phyloP scores from a whole-genome alignment of 139 green algal genomes.

The Penium margaritaceum region DNA sequence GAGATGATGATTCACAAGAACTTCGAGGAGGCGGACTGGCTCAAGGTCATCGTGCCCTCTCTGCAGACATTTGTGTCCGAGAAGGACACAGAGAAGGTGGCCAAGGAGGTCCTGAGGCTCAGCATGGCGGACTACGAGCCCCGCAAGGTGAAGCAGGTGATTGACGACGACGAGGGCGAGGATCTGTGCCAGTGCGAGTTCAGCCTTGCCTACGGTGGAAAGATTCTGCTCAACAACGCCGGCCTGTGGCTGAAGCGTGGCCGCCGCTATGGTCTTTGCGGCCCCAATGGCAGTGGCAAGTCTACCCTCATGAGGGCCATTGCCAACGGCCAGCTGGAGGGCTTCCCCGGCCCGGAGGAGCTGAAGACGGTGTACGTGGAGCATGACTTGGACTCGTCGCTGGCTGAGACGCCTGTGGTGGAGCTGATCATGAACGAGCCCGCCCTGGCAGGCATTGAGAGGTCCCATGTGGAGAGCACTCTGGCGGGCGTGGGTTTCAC shows the following conservation, averaged over 20 bases:
- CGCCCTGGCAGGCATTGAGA: not conserved
- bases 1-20: constrained; percentile 28
- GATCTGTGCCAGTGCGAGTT: constrained; percentile 52
- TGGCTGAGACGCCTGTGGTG: constrained; percentile 34
- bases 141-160: constrained; percentile 34
- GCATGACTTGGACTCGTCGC: constrained; percentile 48
- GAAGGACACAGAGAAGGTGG: constrained; percentile 9
- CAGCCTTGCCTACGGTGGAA: constrained; percentile 51
- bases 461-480: constrained; percentile 25
- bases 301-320: constrained; percentile 54
- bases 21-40: constrained; percentile 36
- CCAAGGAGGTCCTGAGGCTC: constrained; percentile 16
- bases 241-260: constrained; percentile 49
- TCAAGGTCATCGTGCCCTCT: constrained; percentile 22
- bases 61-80: constrained; percentile 14
- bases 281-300: constrained; percentile 51
- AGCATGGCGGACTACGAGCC: constrained; percentile 32
- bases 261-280: constrained; percentile 50
- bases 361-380: constrained; percentile 49
- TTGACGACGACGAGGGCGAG: constrained; percentile 45
- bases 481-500: constrained; percentile 74
- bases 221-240: constrained; percentile 57
- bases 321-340: constrained; percentile 52
- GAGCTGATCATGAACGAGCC: constrained; percentile 49
- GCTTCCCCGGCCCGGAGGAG: constrained; percentile 43